These are phyloP conservation scores for Choricystis sp. DNA, from an alignment of 139 green algal genomes.

Conservation along the genomic window DNA sequence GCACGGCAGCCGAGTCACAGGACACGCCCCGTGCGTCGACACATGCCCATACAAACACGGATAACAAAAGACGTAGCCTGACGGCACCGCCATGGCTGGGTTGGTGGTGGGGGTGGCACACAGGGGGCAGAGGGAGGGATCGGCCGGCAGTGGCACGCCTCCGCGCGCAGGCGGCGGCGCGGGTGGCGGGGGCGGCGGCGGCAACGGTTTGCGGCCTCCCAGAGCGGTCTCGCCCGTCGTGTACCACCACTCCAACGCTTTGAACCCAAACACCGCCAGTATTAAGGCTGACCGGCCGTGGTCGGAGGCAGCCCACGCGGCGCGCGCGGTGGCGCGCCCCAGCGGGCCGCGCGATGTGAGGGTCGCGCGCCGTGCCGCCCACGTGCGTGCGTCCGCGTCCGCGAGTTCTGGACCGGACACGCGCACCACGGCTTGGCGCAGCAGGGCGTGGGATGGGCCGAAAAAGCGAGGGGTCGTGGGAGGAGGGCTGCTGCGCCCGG, in stretches of 20 bases:
- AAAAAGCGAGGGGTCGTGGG: constrained; percentile 15
- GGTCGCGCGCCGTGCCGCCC: background rate
- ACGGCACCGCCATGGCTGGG: constrained; percentile 50
- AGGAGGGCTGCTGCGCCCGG: background rate
- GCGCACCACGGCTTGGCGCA: constrained; percentile 38
- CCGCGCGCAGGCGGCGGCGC: constrained; percentile 12
- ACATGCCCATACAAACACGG: constrained; percentile 61
- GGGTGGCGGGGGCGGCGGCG: constrained; percentile 37
- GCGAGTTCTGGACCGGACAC: constrained; percentile 43
- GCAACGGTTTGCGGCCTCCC: constrained; percentile 28
- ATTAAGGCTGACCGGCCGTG: constrained; percentile 51
- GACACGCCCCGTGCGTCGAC: constrained; percentile 37
- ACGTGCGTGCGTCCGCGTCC: background rate
- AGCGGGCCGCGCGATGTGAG: background rate
- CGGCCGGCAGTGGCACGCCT: constrained; percentile 45
- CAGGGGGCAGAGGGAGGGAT: constrained; percentile 53
- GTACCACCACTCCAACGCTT: constrained; percentile 92
- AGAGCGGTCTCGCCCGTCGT: constrained; percentile 59
- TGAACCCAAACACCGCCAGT: constrained; percentile 75
- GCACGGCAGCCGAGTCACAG: constrained; percentile 48
- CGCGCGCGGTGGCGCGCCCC: no score
- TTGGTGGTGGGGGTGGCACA: constrained; percentile 54
- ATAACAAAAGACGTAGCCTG: constrained; percentile 88
- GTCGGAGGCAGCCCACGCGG: constrained; percentile 23
- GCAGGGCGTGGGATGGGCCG: constrained; percentile 31